A percentile compares a stretch with the other conserved stretches of the same genome.
Evolutionary conservation across 2,329 filamentous ascomycete species (phyloP).

Genomic region (Mollisiaceae sp.): DNA sequence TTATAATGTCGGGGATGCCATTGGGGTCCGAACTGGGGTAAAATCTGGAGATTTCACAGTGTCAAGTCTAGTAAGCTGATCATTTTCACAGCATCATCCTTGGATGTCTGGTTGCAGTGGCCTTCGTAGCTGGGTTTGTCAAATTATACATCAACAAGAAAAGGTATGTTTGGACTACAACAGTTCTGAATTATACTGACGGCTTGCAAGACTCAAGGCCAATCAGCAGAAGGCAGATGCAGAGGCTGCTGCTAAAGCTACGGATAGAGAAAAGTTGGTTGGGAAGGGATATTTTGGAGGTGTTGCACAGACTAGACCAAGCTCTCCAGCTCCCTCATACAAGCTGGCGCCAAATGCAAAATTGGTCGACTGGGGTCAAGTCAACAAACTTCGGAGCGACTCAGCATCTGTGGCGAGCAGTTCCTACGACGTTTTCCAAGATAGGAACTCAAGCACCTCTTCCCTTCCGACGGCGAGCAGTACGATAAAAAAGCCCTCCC

Average conservation of each 20-base stretch:
- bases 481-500: slow-evolving; percentile 31
- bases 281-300: slow-evolving; percentile 35
- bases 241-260: slow-evolving; percentile 27
- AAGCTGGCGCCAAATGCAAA: slow-evolving; percentile 24
- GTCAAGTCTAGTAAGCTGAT: background rate
- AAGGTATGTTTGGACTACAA: slow-evolving; percentile 26
- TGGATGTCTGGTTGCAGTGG: slow-evolving; percentile 27
- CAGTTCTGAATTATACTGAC: slow-evolving; percentile 10
- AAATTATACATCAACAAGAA: slow-evolving; percentile 35
- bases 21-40: slow-evolving; percentile 31
- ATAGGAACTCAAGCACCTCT: slow-evolving; percentile 14
- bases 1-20: slow-evolving; percentile 29
- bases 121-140: slow-evolving; percentile 33
- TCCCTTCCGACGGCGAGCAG: slow-evolving; percentile 10
- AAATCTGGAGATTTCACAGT: slow-evolving; percentile 1
- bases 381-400: slow-evolving; percentile 9
- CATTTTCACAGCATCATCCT: slow-evolving; percentile 30
- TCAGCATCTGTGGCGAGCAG: slow-evolving; percentile 23
- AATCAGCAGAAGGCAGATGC: slow-evolving; percentile 29
- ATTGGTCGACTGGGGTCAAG: slow-evolving; percentile 27
- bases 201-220: slow-evolving; percentile 25
- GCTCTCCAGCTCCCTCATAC: slow-evolving; percentile 32
- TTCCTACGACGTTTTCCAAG: slow-evolving; percentile 10
- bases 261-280: slow-evolving; percentile 30
- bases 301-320: slow-evolving; percentile 35